phyloP scores from a whole-genome alignment of 176 grass and related monocot genomes.

The Phragmites australis region DNA sequence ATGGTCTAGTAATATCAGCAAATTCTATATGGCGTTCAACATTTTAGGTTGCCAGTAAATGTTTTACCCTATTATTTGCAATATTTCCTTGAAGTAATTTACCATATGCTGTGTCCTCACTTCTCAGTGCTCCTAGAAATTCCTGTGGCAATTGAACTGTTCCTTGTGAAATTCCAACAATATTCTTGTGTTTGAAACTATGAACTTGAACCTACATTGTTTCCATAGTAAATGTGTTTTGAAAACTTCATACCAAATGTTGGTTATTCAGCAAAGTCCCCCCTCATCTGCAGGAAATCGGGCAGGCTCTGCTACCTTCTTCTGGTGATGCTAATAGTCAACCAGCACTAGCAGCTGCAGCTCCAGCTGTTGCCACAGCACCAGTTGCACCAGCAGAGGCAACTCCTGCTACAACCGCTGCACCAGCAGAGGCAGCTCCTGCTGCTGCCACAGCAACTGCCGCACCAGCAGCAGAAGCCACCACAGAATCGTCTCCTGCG shows the following conservation, averaged over 20 bases:
- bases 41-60: neutral
- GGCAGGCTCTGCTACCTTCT: constrained; percentile 73
- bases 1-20: neutral
- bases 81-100: neutral
- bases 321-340: constrained; percentile 56
- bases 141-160: neutral
- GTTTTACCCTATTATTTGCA: neutral
- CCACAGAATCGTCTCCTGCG: constrained; percentile 33
- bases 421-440: neutral
- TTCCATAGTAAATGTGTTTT: neutral
- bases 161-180: neutral
- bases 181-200: neutral
- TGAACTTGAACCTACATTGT: neutral
- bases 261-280: constrained; percentile 1
- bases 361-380: constrained; percentile 20
- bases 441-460: neutral
- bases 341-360: constrained; percentile 39
- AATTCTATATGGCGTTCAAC: neutral
- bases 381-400: neutral
- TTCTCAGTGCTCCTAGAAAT: neutral
- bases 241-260: neutral
- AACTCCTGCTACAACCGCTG: neutral
- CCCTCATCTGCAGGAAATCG: constrained; percentile 68
- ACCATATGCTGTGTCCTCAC: neutral
- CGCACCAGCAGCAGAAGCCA: constrained; percentile 37